These are phyloP conservation scores for Pyricularia pennisetigena DNA, from an alignment of 2,329 filamentous ascomycete genomes.

Conservation along the genomic window DNA sequence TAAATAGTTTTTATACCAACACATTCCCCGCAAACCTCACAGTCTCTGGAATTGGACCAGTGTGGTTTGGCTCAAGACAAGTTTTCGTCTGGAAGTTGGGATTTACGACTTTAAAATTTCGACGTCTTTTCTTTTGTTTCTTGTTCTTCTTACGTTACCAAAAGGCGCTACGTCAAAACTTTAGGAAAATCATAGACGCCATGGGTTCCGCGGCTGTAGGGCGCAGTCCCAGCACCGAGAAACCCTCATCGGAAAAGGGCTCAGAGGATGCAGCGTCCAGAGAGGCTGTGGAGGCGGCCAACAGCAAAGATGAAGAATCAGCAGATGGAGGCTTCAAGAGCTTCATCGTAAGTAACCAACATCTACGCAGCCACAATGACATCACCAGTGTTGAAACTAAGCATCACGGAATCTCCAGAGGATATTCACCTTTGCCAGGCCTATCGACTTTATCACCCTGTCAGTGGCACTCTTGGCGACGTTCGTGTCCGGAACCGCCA, in stretches of 20 bases:
- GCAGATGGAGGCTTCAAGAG: background rate
- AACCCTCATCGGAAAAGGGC: background rate
- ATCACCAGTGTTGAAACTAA: background rate
- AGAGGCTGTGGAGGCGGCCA: background rate
- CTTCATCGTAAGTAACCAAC: background rate
- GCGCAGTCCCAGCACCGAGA: background rate
- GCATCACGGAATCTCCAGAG: background rate
- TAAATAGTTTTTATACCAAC: no score
- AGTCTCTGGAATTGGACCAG: background rate
- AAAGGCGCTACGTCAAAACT: background rate
- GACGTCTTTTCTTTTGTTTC: background rate
- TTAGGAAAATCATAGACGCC: background rate
- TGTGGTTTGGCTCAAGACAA: background rate
- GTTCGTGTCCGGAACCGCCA: conserved; percentile 24
- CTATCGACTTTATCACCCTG: conserved; percentile 18
- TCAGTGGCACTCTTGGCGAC: conserved; percentile 20
- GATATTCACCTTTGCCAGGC: conserved; percentile 20
- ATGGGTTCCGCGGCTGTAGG: background rate
- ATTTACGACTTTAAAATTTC: background rate
- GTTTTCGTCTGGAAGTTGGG: background rate
- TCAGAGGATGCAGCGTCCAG: background rate
- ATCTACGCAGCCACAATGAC: background rate
- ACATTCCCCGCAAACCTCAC: background rate
- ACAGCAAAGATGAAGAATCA: background rate
- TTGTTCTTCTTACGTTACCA: background rate